phyloP scores from a whole-genome alignment of 2,329 filamentous ascomycete species.

The Chaetomium olivaceum region DNA sequence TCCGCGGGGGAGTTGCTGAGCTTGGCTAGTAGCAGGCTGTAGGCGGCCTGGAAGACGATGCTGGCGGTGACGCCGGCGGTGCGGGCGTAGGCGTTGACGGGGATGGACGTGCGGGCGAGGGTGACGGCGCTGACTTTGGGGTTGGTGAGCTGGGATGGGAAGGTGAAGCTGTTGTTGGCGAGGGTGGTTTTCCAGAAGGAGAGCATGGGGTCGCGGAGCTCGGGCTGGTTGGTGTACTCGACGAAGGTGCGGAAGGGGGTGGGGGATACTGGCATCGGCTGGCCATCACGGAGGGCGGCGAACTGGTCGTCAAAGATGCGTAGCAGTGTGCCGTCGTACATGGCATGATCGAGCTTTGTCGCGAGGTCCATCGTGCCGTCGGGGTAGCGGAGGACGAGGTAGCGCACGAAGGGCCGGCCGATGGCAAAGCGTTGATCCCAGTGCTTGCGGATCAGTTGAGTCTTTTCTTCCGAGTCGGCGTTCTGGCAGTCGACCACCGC shows the following conservation, averaged over 20 bases:
- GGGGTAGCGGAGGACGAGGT: neutral
- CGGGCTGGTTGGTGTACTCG: neutral
- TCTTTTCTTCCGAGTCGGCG: neutral
- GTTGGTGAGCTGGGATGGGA: neutral
- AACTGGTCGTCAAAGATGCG: constrained; percentile 3
- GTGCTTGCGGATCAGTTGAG: neutral
- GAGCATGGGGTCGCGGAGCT: neutral
- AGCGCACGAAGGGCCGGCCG: neutral
- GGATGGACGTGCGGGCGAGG: neutral
- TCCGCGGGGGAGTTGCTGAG: neutral
- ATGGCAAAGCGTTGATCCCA: neutral
- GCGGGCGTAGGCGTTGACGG: neutral
- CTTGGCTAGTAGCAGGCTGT: neutral
- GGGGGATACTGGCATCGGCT: neutral
- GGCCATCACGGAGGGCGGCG: neutral
- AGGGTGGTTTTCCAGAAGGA: neutral
- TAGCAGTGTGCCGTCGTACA: constrained; percentile 2
- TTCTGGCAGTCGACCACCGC: neutral
- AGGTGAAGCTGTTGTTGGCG: neutral
- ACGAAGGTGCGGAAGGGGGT: neutral
- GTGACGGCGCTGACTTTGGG: neutral
- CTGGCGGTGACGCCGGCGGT: neutral
- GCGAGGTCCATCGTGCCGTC: neutral
- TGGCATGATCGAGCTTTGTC: neutral
- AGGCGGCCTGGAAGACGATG: constrained; percentile 2